These are phyloP conservation scores for Cenchrus purpureus DNA, from an alignment of 176 grass and related monocot genomes.

Conservation along the genomic window DNA sequence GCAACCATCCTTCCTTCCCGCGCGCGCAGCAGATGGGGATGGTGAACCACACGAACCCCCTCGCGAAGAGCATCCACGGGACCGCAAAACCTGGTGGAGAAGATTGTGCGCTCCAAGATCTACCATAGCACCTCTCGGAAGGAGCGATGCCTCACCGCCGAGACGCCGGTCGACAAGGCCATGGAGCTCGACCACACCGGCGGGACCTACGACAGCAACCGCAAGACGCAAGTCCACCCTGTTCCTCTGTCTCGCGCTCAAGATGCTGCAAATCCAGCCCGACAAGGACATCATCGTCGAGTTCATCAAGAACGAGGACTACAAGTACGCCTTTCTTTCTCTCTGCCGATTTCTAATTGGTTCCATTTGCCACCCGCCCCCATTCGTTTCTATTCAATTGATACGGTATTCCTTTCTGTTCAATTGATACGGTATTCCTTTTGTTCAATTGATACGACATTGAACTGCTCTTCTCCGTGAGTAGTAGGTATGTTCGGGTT, in stretches of 20 bases:
- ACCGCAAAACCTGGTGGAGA: slow-evolving; percentile 97
- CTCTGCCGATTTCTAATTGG: not conserved
- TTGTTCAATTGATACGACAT: too few relatives aligned
- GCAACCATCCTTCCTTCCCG: too few relatives aligned
- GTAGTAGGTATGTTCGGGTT: slow-evolving; percentile 73
- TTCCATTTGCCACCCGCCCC: not conserved
- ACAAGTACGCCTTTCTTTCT: slow-evolving; percentile 53
- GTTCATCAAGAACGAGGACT: slow-evolving; percentile 98
- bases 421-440: too few relatives aligned
- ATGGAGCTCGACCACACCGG: slow-evolving; percentile 98
- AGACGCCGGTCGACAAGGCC: slow-evolving; percentile 98
- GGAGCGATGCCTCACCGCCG: slow-evolving; percentile 87
- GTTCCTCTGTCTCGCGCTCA: slow-evolving; percentile 89
- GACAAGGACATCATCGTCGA: slow-evolving; percentile 98
- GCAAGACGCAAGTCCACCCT: slow-evolving; percentile 60
- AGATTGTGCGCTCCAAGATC: slow-evolving; percentile 96
- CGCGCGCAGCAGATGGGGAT: slow-evolving; percentile 14
- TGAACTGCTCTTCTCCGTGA: not conserved
- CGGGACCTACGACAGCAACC: slow-evolving; percentile 71
- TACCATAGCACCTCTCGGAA: slow-evolving; percentile 96
- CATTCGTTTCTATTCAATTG: not conserved
- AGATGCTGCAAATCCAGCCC: slow-evolving; percentile 99
- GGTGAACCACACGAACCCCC: slow-evolving; percentile 88
- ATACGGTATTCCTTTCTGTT: not conserved
- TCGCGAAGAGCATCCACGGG: slow-evolving; percentile 83